These are phyloP conservation scores for Hymenoscyphus linearis DNA, from an alignment of 2,329 filamentous ascomycete genomes.

Conservation along the genomic window DNA sequence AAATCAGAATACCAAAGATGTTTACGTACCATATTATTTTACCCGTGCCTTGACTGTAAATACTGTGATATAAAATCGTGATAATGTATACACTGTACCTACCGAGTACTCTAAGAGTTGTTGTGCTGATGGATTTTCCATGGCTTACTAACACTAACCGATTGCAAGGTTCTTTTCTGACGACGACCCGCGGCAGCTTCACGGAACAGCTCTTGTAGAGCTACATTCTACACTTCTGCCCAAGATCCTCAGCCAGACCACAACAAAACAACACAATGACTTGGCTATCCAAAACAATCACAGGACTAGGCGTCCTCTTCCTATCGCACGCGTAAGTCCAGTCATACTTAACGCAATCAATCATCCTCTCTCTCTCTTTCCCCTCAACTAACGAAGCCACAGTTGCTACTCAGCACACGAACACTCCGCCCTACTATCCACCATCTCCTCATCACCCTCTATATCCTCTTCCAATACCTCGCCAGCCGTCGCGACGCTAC, in stretches of 20 bases:
- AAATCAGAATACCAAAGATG: constrained; percentile 22
- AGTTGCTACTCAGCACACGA: constrained; percentile 98
- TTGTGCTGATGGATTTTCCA: neutral
- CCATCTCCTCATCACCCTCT: constrained; percentile 41
- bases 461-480: constrained; percentile 40
- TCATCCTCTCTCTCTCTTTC: neutral
- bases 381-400: constrained; percentile 8
- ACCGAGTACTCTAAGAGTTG: no score
- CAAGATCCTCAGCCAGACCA: neutral
- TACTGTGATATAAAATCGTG: neutral
- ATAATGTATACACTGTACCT: neutral
- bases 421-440: constrained; percentile 69
- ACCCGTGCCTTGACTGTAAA: neutral
- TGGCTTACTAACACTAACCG: neutral
- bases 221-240: neutral
- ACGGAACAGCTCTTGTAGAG: neutral
- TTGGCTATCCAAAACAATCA: constrained; percentile 65
- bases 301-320: constrained; percentile 69
- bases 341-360: neutral
- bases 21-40: constrained; percentile 2
- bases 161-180: neutral
- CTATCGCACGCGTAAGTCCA: constrained; percentile 76
- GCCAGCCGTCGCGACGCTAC: constrained; percentile 48
- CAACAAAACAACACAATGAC: constrained; percentile 49
- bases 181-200: neutral